phyloP scores from a whole-genome alignment of 2,329 filamentous ascomycete species.

The Fusarium liriodendri region DNA sequence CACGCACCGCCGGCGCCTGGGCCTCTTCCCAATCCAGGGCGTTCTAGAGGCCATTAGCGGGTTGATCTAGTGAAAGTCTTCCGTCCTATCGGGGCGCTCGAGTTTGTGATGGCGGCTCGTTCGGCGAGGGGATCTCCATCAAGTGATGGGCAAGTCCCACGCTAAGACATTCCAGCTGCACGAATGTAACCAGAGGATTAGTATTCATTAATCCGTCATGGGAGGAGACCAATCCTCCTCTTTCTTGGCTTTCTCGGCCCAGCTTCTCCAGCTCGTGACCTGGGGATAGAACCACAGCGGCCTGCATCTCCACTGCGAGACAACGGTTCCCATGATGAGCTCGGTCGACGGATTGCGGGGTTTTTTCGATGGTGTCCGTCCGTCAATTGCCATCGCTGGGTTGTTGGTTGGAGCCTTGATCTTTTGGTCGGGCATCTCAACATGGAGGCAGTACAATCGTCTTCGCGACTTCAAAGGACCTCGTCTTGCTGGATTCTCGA shows the following conservation, averaged over 20 bases:
- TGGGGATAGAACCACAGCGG: not conserved
- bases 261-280: slow-evolving; percentile 6
- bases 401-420: slow-evolving; percentile 6
- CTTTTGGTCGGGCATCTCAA: slow-evolving; percentile 31
- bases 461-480: slow-evolving; percentile 56
- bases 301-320: not conserved
- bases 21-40: not conserved
- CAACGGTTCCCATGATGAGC: slow-evolving; percentile 11
- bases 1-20: not conserved
- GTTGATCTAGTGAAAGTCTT: not conserved
- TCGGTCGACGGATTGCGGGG: not conserved
- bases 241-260: not conserved
- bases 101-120: not conserved
- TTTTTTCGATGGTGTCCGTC: not conserved
- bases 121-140: not conserved
- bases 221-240: not conserved
- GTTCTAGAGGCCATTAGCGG: not conserved
- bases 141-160: not conserved
- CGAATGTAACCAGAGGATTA: not conserved
- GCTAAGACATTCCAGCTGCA: not conserved
- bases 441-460: slow-evolving; percentile 47
- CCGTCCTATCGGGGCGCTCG: not conserved
- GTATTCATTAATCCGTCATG: not conserved
- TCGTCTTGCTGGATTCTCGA: slow-evolving; percentile 50
- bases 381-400: slow-evolving; percentile 20